Percentiles rank a stretch among this genome's conserved stretches.
Conservation (phyloP, 2,329 filamentous ascomycete genomes). For the Aspergillus japonicus region DNA sequence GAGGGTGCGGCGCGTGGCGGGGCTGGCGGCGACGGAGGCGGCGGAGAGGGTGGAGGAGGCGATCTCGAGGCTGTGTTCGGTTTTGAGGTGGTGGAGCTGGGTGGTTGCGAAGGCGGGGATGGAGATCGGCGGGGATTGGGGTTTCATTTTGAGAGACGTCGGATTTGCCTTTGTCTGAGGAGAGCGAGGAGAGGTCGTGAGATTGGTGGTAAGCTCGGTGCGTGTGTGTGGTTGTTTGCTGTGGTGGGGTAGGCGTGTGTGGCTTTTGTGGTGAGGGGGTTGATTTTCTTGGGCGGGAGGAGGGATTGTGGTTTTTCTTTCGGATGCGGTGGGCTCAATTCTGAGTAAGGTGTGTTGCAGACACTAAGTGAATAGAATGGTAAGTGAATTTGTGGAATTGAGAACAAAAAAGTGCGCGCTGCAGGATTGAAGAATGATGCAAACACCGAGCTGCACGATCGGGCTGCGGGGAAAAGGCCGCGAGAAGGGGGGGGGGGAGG, state of each 20-base stretch:
- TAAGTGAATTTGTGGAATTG: too few species aligned
- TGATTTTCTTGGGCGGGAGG: neutral
- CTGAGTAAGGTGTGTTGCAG: too few species aligned
- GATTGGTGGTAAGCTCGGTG: too few species aligned
- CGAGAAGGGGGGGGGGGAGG: neutral
- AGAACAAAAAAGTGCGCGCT: neutral
- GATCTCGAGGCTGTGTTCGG: constrained; percentile 47
- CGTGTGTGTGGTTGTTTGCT: neutral
- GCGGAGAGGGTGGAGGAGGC: constrained; percentile 44
- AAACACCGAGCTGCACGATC: neutral
- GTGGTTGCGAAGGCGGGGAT: constrained; percentile 44
- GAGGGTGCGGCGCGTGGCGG: constrained; percentile 43
- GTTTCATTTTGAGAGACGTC: neutral
- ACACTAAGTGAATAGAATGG: too few species aligned
- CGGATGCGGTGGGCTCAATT: neutral
- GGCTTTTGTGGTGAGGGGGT: neutral
- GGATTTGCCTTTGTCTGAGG: neutral
- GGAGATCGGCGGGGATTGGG: constrained; percentile 25
- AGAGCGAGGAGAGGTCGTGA: neutral
- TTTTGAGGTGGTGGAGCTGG: constrained; percentile 42
- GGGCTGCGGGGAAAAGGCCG: neutral
- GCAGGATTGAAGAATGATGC: too few species aligned
- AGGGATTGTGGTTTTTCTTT: neutral
- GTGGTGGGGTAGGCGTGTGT: neutral
- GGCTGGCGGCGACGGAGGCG: constrained; percentile 41